Conservation (phyloP, 352 stramenopile genomes). For the Pythium grandisporangium region DNA sequence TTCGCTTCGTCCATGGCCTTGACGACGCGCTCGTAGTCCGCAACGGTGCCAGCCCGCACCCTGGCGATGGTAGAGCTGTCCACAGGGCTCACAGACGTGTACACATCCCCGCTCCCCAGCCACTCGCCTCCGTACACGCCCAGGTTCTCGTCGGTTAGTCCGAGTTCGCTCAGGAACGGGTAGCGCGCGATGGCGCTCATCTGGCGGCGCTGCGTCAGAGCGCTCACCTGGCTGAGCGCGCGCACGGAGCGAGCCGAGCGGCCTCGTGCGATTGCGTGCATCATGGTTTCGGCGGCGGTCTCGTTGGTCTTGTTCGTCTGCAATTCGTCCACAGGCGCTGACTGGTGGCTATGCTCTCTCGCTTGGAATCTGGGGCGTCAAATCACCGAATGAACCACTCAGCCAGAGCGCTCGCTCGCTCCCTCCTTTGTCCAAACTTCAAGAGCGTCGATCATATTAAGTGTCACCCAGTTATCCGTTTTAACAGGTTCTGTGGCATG, state of each 20-base stretch:
- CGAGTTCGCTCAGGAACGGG: conserved; percentile 74
- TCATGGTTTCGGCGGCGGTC: neutral
- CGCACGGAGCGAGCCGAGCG: conserved; percentile 4
- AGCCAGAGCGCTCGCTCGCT: too few species aligned
- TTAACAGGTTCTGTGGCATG: too few species aligned
- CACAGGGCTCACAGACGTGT: conserved; percentile 79
- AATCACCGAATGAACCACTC: too few species aligned
- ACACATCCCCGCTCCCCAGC: conserved; percentile 75
- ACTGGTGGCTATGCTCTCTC: too few species aligned
- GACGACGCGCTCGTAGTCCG: conserved; percentile 82
- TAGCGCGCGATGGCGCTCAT: conserved; percentile 44
- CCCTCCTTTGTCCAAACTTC: too few species aligned
- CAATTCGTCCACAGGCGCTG: too few species aligned
- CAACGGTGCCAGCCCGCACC: conserved; percentile 67
- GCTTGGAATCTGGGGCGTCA: too few species aligned
- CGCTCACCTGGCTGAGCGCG: conserved; percentile 8
- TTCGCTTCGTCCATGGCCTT: conserved; percentile 80
- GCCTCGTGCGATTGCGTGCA: conserved; percentile 11
- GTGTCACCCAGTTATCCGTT: too few species aligned
- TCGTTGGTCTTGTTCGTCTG: too few species aligned
- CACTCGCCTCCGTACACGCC: conserved; percentile 84
- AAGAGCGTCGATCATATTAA: too few species aligned
- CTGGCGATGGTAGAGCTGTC: conserved; percentile 80
- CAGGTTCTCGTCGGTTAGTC: conserved; percentile 73
- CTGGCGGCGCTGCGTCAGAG: conserved; percentile 14